These are phyloP conservation scores for Capsicum chinense DNA, from an alignment of 257 asterid species.

Conservation along the genomic window DNA sequence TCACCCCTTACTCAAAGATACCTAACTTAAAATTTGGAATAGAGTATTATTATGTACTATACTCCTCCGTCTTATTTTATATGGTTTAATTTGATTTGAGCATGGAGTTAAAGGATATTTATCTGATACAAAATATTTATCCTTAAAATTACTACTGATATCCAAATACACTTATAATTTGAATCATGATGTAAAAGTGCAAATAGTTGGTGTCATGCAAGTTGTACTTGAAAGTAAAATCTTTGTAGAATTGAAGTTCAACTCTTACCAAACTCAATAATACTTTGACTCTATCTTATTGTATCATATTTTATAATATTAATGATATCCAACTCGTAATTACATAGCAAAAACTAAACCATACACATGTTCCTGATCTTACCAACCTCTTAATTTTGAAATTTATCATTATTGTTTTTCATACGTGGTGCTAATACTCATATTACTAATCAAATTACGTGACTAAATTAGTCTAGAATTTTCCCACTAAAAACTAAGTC, in stretches of 20 bases:
- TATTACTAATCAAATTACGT: not conserved
- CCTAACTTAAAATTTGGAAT: not conserved
- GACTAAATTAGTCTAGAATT: not conserved
- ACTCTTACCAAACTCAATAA: slow-evolving; percentile 8
- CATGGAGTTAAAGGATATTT: too few relatives aligned
- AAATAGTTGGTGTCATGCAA: slow-evolving; percentile 5
- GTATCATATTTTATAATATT: not conserved
- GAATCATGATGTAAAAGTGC: not conserved
- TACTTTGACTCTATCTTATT: not conserved
- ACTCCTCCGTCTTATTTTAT: not conserved
- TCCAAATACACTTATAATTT: not conserved
- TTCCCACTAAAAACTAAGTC: not conserved
- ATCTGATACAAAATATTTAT: too few relatives aligned
- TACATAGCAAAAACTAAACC: not conserved
- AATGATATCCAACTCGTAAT: not conserved
- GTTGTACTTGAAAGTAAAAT: not conserved
- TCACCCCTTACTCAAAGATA: not conserved
- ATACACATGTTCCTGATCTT: not conserved
- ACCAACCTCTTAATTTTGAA: not conserved
- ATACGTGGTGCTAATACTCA: not conserved
- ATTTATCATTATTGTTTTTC: not conserved
- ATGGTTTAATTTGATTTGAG: too few relatives aligned
- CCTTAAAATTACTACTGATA: too few relatives aligned
- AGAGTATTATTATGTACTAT: not conserved
- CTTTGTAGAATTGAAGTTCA: not conserved